Conservation (phyloP, 2,329 filamentous ascomycete genomes). For the Sarocladium oryzae region DNA sequence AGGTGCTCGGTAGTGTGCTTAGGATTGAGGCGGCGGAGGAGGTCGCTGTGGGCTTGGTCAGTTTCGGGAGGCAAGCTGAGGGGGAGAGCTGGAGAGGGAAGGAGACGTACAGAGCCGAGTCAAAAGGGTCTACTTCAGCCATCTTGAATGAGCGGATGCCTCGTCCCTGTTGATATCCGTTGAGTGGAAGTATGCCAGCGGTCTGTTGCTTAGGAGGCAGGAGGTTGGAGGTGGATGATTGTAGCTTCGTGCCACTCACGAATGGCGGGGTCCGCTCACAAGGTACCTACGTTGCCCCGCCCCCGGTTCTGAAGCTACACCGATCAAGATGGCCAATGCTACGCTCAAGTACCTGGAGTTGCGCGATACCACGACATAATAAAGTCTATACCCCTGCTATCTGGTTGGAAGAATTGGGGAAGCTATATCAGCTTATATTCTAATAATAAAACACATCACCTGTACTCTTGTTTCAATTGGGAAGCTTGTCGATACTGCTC, state of each 20-base stretch:
- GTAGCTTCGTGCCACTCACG: not conserved
- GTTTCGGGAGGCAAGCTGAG: constrained; percentile 6
- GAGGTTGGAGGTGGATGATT: constrained; percentile 3
- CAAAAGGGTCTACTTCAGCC: constrained; percentile 59
- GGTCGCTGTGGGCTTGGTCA: constrained; percentile 59
- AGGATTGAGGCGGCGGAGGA: constrained; percentile 94
- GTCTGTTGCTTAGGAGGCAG: not conserved
- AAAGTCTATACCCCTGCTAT: too few relatives aligned
- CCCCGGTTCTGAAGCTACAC: not conserved
- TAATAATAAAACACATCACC: too few relatives aligned
- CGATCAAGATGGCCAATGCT: too few relatives aligned
- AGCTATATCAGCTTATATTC: too few relatives aligned
- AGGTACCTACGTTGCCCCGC: constrained; percentile 6
- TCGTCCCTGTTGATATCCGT: not conserved
- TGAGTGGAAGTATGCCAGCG: not conserved
- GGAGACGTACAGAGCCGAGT: constrained; percentile 64
- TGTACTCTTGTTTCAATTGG: too few relatives aligned
- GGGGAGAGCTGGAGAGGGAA: not conserved
- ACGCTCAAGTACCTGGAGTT: too few relatives aligned
- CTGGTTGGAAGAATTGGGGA: too few relatives aligned
- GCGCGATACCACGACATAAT: too few relatives aligned
- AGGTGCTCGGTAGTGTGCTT: constrained; percentile 87
- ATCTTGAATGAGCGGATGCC: constrained; percentile 23
- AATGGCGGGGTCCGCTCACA: constrained; percentile 1
- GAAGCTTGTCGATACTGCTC: too few relatives aligned